Evolutionary conservation across 257 asterid genomes (phyloP).

Genomic region (Plantago ovata): DNA sequence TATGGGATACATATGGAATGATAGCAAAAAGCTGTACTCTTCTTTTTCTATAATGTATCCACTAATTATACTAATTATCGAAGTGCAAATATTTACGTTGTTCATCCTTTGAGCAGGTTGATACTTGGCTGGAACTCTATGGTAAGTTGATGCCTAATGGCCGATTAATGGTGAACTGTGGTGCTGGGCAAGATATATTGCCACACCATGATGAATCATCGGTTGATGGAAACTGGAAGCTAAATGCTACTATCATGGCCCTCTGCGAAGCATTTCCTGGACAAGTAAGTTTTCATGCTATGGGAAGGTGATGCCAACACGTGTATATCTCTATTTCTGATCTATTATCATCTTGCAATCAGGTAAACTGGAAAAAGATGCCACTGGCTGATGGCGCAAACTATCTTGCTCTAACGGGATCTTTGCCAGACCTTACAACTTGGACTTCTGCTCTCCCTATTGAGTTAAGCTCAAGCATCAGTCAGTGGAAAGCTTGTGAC

Average conservation of each 20-base stretch:
- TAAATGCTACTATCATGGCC: slow-evolving; percentile 59
- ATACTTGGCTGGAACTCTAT: slow-evolving; percentile 56
- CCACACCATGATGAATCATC: slow-evolving; percentile 20
- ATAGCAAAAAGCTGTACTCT: no score
- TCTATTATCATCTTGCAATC: background rate
- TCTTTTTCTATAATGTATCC: no score
- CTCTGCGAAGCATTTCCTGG: slow-evolving; percentile 67
- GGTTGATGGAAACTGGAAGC: slow-evolving; percentile 30
- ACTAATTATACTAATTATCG: no score
- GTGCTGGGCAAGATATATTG: slow-evolving; percentile 36
- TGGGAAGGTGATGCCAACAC: no score
- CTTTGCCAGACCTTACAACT: slow-evolving; percentile 43
- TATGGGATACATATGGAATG: no score
- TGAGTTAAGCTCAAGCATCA: slow-evolving; percentile 35
- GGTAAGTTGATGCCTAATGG: slow-evolving; percentile 68
- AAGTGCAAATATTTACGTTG: slow-evolving; percentile 8
- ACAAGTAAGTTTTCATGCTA: slow-evolving; percentile 36
- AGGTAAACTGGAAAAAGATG: slow-evolving; percentile 56
- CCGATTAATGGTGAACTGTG: slow-evolving; percentile 85
- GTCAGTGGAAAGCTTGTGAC: slow-evolving; percentile 47
- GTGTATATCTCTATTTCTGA: background rate
- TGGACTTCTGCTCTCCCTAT: slow-evolving; percentile 65
- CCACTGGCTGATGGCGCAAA: slow-evolving; percentile 54
- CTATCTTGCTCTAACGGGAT: slow-evolving; percentile 69
- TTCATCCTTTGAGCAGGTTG: slow-evolving; percentile 35